Evolutionary conservation across 2,329 filamentous ascomycete species (phyloP).

Genomic region (Epichloe sp.): DNA sequence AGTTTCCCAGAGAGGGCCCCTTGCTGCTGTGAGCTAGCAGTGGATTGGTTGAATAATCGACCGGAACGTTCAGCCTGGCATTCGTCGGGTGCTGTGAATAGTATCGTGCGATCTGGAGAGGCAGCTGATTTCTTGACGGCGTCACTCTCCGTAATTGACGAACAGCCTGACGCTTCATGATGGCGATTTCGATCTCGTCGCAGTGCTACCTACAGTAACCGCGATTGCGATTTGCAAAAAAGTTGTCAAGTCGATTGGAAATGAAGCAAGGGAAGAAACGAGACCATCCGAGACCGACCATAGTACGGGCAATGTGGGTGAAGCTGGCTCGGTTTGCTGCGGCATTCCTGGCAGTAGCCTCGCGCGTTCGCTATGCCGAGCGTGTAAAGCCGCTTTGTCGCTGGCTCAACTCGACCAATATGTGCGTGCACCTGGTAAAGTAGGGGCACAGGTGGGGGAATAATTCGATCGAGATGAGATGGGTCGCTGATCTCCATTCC

Average conservation of each 20-base stretch:
- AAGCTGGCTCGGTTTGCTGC: constrained; percentile 23
- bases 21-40: constrained; percentile 71
- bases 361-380: background rate
- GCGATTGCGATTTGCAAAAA: background rate
- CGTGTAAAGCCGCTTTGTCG: background rate
- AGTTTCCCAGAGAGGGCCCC: constrained; percentile 44
- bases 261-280: background rate
- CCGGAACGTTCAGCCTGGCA: constrained; percentile 65
- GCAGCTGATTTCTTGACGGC: constrained; percentile 9
- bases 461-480: too few relatives aligned
- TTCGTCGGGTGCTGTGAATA: constrained; percentile 47
- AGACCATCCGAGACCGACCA: background rate
- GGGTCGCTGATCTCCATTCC: too few relatives aligned
- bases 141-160: constrained; percentile 18
- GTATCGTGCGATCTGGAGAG: constrained; percentile 13
- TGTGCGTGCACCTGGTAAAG: too few relatives aligned
- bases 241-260: constrained; percentile 1
- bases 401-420: background rate
- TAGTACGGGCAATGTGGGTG: background rate
- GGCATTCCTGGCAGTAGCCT: constrained; percentile 12
- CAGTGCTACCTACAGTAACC: constrained; percentile 1
- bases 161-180: constrained; percentile 21
- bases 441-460: too few relatives aligned
- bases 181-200: constrained; percentile 2
- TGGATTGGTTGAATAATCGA: constrained; percentile 74